Evolutionary conservation across 208 protist species (phyloP), one percentile per base, ranked within the genome.

Genomic region (Leishmania lainsoni): DNA sequence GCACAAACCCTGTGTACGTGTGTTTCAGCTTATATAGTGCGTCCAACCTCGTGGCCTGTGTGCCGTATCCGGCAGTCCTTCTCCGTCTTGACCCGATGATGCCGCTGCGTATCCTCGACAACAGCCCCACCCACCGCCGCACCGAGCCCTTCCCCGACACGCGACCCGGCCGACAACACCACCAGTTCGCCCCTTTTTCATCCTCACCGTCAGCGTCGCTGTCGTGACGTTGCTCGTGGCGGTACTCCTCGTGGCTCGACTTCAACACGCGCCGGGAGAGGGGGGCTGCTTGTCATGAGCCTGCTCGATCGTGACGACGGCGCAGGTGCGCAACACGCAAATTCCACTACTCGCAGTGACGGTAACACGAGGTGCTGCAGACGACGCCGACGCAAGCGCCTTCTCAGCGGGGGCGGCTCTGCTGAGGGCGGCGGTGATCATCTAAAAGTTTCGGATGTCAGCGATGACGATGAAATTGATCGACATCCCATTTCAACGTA

Each of bases 1-100:
- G 81, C 78, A 84, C 83, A 0, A 83, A 75, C 29, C 85, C 87
- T 1, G 85, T 91, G 29, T 91, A 89, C 56, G 83, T 89, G 48
- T 91, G 87, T 73, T 81, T 91, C 29, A 77, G 81, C n/a, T 63
- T 86, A 75, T 56, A 45, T 76, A 0, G 82, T 82, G 63, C 78
- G 68, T 45, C 78, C 82, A 9, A 63, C 54, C 48, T 49, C 66
- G 61, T 86, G 72, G 79, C 49, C 78, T 35, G 6, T 32, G 52
- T 89, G 86, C n/a, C 71, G 66, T 45, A 58, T 58, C 14, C 73
- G 61, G 59, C 73, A 65, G 26, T 78, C 78, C 56, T 89, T 85
- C 66, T 80, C 81, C 17, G 63, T 83, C 22, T 68, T 89, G 6
- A 86, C 61, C 79, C 83, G 49, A 79, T 86, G 70, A 81, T 80